Conservation (phyloP, 2,329 filamentous ascomycete species). For the Aspergillus flavus region DNA sequence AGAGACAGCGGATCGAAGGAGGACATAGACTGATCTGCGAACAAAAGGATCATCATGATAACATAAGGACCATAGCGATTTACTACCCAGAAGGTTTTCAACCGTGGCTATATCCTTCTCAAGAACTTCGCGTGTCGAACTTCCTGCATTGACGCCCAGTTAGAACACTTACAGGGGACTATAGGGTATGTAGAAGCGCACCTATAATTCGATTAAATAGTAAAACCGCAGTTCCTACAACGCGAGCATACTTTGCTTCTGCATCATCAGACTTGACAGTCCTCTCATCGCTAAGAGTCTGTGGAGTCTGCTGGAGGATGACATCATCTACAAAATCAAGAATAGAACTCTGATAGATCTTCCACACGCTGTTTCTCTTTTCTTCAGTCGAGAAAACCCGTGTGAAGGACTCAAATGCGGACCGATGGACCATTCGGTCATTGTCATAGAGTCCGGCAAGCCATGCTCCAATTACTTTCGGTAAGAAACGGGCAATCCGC, state of each 20-base stretch:
- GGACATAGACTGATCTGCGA: conserved; percentile 58
- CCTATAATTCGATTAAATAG: conserved; percentile 58
- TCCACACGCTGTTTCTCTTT: conserved; percentile 76
- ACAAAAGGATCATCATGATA: conserved; percentile 60
- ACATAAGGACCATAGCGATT: conserved; percentile 62
- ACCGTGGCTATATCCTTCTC: conserved; percentile 65
- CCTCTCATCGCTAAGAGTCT: conserved; percentile 86
- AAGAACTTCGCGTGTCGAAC: conserved; percentile 52
- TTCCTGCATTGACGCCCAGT: conserved; percentile 28
- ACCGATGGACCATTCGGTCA: conserved; percentile 73
- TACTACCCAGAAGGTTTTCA: conserved; percentile 66
- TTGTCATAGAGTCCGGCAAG: conserved; percentile 85
- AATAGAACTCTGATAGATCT: conserved; percentile 76
- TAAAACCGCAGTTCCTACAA: conserved; percentile 63
- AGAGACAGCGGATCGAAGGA: conserved; percentile 55
- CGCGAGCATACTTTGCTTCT: conserved; percentile 80
- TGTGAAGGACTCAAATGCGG: conserved; percentile 75
- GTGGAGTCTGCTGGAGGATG: conserved; percentile 72
- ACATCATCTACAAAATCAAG: conserved; percentile 81
- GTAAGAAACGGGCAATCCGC: conserved; percentile 78
- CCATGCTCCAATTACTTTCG: conserved; percentile 84
- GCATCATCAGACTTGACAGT: conserved; percentile 83
- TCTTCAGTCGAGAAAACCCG: conserved; percentile 77
- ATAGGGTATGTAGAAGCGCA: conserved; percentile 23
- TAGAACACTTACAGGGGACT: conserved; percentile 14